These are phyloP conservation scores for Pterula multifida DNA, from an alignment of 1,284 basidiomycete species.

Conservation along the genomic window DNA sequence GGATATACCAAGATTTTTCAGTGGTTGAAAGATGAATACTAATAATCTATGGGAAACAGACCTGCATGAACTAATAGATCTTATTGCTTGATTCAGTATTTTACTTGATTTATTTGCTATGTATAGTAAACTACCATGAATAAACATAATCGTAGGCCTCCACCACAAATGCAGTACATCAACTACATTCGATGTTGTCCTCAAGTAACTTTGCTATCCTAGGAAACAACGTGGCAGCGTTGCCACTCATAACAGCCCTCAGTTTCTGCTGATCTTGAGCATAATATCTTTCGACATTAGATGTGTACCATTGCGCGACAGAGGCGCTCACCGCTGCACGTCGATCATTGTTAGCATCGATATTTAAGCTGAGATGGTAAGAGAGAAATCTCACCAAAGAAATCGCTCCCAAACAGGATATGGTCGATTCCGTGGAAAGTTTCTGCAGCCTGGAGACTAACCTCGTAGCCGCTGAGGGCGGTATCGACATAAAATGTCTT, in stretches of 20 bases:
- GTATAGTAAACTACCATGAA: too few relatives aligned
- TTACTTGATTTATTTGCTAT: too few relatives aligned
- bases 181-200: too few relatives aligned
- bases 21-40: constrained; percentile 35
- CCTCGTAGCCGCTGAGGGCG: constrained; percentile 44
- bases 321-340: constrained; percentile 39
- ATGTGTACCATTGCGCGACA: constrained; percentile 47
- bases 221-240: constrained; percentile 38
- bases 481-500: constrained; percentile 60
- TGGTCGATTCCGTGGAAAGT: constrained; percentile 32
- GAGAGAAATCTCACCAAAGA: constrained; percentile 38
- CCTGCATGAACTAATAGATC: background rate
- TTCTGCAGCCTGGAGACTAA: constrained; percentile 36
- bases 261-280: constrained; percentile 20
- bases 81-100: too few relatives aligned
- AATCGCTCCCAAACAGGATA: constrained; percentile 61
- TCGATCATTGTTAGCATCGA: constrained; percentile 3
- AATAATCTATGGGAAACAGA: background rate
- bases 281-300: constrained; percentile 36
- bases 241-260: constrained; percentile 28
- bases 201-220: constrained; percentile 15
- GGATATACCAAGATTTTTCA: constrained; percentile 49
- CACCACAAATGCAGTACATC: too few relatives aligned
- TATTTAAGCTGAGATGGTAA: background rate
- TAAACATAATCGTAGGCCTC: too few relatives aligned